Base-by-base conservation (phyloP, 371 early-diverging fungal species). In the Syncephalastrum racemosum region DNA sequence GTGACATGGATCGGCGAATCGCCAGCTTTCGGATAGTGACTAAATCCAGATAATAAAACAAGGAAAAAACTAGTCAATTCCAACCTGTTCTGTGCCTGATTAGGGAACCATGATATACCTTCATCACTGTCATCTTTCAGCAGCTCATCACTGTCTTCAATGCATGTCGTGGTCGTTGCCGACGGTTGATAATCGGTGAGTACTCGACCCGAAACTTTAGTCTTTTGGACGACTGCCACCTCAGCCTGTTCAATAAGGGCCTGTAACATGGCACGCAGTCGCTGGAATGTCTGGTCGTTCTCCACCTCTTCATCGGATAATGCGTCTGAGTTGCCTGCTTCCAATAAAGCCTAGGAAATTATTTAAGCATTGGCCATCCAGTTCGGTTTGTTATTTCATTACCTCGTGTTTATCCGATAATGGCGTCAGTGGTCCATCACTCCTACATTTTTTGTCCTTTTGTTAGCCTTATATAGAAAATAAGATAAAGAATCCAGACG, bases 201-300 rank as follows among this genome's bases (percentile, higher is more conserved):
- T 24, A 67, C 60, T 3, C 58, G 51, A 13, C 62, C 67, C 7
- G 62, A 59, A 7, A 58, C 42, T 42, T 74, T 68, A 24, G 56
- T 57, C 19, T 66, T 62, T 60, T 64, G 63, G 16, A 52, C 24
- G 48, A 77, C 58, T 42, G 77, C 77, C 24, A 58, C 50, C 63
- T 77, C 71, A 40, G 77, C 77, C 36, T 73, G 66, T 24, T 77
- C 73, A 54, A 77, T 77, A n/a, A 77, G 57, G 20, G 59, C 53
- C 45, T 63, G 44, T 16, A 77, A 50, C 62, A 71, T 69, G 6
- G 49, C 27, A 15, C 63, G 60, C 16, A 77, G 43, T 46, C 70
- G 62, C 53, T 73, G 70, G 48, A 69, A 77, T 19, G 67, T 64
- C 46, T 65, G 66, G 56, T 77, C 77, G 51, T 71, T 71, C 12